phyloP scores from a whole-genome alignment of 352 stramenopile species.

The Thraustochytrium aureum region DNA sequence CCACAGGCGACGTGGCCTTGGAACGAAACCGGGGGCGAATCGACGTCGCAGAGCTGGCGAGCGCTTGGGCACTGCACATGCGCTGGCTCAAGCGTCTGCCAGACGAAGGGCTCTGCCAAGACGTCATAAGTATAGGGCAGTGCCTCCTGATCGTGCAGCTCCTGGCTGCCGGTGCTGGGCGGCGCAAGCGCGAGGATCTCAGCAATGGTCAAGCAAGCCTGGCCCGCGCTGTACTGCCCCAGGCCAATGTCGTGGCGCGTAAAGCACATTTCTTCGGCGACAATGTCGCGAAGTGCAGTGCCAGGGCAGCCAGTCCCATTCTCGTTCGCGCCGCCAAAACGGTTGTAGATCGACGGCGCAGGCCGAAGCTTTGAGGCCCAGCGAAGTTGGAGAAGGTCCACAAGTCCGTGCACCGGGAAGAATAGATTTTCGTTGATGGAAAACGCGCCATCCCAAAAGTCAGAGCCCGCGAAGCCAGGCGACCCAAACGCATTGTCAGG shows the following conservation, averaged over 20 bases:
- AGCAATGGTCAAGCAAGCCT: not conserved
- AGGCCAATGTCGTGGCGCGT: not conserved
- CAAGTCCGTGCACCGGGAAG: slow-evolving; percentile 40
- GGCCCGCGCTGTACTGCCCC: not conserved
- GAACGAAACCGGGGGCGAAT: too few species aligned
- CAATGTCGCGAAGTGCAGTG: not conserved
- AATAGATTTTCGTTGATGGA: slow-evolving; percentile 54
- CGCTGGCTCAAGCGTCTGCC: slow-evolving; percentile 39
- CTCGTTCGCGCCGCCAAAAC: not conserved
- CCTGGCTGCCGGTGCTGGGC: not conserved
- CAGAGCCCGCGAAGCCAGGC: slow-evolving; percentile 3
- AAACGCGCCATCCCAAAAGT: slow-evolving; percentile 52
- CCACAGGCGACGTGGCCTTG: too few species aligned
- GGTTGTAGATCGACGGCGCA: not conserved
- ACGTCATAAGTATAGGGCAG: slow-evolving; percentile 45
- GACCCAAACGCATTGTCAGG: not conserved
- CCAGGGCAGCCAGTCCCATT: not conserved
- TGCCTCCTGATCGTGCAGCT: not conserved
- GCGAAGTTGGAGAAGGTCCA: slow-evolving; percentile 32
- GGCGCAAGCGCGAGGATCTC: not conserved
- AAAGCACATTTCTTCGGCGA: slow-evolving; percentile 49
- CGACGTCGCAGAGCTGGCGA: too few species aligned
- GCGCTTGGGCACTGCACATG: too few species aligned
- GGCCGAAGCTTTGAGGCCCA: not conserved
- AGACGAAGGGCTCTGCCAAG: not conserved